A percentile compares a stretch with the other conserved stretches of the same genome.
Conservation (phyloP, 2,329 filamentous ascomycete genomes). For the Penicillium sp. region DNA sequence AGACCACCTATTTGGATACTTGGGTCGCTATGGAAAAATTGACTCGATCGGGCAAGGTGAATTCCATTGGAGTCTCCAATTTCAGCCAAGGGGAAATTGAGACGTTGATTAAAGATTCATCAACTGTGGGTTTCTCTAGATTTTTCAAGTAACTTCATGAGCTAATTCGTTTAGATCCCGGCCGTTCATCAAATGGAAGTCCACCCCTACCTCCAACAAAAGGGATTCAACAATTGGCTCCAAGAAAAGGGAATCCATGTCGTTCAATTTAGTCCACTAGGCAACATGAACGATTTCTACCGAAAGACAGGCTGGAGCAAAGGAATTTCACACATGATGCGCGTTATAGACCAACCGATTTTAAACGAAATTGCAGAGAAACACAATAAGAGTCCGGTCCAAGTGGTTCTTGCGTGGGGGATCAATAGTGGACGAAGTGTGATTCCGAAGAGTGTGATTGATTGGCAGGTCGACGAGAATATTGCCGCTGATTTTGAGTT, state of each 20-base stretch:
- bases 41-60: constrained; percentile 35
- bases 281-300: constrained; percentile 46
- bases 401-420: constrained; percentile 43
- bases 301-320: constrained; percentile 15
- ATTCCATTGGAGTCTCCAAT: constrained; percentile 49
- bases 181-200: constrained; percentile 26
- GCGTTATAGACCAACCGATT: constrained; percentile 17
- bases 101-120: constrained; percentile 32
- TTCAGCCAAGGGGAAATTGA: constrained; percentile 35
- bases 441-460: constrained; percentile 46
- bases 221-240: constrained; percentile 15
- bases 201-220: constrained; percentile 27
- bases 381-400: constrained; percentile 21
- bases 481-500: constrained; percentile 53
- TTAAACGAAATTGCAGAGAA: constrained; percentile 22
- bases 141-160: neutral
- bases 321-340: constrained; percentile 29
- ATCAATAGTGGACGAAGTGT: constrained; percentile 45
- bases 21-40: constrained; percentile 46
- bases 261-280: constrained; percentile 27
- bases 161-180: neutral
- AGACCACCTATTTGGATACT: constrained; percentile 46
- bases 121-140: neutral
- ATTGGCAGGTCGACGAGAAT: constrained; percentile 32
- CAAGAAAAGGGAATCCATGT: constrained; percentile 21